These are phyloP conservation scores for Hanseniaspora valbyensis DNA, from an alignment of 805 yeast genomes.

Conservation along the genomic window DNA sequence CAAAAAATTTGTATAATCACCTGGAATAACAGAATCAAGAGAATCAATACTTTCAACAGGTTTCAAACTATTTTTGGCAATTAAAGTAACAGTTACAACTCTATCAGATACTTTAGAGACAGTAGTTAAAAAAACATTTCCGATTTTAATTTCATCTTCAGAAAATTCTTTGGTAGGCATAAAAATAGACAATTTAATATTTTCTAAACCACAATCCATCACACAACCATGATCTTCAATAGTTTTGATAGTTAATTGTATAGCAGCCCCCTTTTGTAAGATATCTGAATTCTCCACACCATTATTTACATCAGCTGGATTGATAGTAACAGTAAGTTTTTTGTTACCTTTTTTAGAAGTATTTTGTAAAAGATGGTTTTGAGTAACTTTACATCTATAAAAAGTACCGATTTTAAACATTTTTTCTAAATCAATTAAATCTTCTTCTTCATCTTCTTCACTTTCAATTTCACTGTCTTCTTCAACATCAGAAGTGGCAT, in stretches of 20 bases:
- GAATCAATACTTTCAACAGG: slow-evolving; percentile 50
- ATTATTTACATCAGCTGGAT: slow-evolving; percentile 62
- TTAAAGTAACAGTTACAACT: slow-evolving; percentile 46
- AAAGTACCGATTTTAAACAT: slow-evolving; percentile 69
- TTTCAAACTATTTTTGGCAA: slow-evolving; percentile 35
- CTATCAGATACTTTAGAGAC: slow-evolving; percentile 38
- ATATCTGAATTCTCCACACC: slow-evolving; percentile 54
- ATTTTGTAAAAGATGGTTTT: slow-evolving; percentile 35
- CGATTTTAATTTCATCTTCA: slow-evolving; percentile 32
- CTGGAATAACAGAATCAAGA: slow-evolving; percentile 75
- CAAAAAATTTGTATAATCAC: slow-evolving; percentile 64
- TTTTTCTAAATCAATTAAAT: slow-evolving; percentile 45
- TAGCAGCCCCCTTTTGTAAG: slow-evolving; percentile 39
- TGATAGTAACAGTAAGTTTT: slow-evolving; percentile 60
- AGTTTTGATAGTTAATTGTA: slow-evolving; percentile 70
- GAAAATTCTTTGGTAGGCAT: slow-evolving; percentile 58
- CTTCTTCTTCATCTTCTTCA: slow-evolving; percentile 29
- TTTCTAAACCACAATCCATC: slow-evolving; percentile 53
- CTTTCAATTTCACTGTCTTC: slow-evolving; percentile 31
- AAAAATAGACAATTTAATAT: slow-evolving; percentile 48
- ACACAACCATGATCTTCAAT: slow-evolving; percentile 89
- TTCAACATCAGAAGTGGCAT: slow-evolving; percentile 31
- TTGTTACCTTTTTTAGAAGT: slow-evolving; percentile 33
- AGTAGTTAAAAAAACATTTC: slow-evolving; percentile 59
- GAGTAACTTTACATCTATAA: slow-evolving; percentile 69